Evolutionary conservation across 345 rosid genomes (phyloP).

Genomic region (Bruguiera gymnorhiza): DNA sequence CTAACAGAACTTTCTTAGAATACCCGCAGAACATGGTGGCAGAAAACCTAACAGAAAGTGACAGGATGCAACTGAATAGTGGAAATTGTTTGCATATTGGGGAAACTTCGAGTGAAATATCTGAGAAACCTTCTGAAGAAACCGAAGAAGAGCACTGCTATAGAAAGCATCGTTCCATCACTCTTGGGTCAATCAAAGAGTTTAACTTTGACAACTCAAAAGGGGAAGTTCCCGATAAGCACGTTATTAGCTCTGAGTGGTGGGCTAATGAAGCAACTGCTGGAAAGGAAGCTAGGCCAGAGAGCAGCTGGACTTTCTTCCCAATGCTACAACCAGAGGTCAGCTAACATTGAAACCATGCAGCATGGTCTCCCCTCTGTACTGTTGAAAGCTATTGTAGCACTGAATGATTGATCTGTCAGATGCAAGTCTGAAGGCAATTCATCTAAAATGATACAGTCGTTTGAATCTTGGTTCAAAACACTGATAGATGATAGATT

Average conservation of each 20-base stretch:
- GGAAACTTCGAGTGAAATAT: conserved; percentile 30
- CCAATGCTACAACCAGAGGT: conserved; percentile 75
- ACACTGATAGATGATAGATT: conserved; percentile 6
- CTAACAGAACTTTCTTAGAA: conserved; percentile 36
- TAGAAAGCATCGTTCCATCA: conserved; percentile 54
- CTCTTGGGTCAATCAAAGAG: conserved; percentile 78
- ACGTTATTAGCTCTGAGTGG: conserved; percentile 58
- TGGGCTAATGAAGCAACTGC: conserved; percentile 82
- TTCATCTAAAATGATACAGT: conserved; percentile 5
- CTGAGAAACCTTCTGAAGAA: conserved; percentile 40
- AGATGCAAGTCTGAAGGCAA: conserved; percentile 27
- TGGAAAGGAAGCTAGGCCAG: conserved; percentile 53
- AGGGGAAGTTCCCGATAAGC: conserved; percentile 47
- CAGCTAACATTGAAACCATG: conserved; percentile 37
- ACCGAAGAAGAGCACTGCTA: conserved; percentile 40
- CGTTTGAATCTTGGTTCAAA: conserved; percentile 14
- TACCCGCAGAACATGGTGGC: conserved; percentile 25
- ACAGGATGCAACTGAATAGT: conserved; percentile 6
- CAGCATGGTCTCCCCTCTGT: not conserved
- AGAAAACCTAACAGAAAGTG: conserved; percentile 22
- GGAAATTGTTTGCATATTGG: conserved; percentile 21
- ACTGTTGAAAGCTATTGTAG: conserved; percentile 6
- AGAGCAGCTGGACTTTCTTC: conserved; percentile 77
- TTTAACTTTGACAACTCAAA: conserved; percentile 73
- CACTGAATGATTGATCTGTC: conserved; percentile 14